Evolutionary conservation across 1,284 basidiomycete genomes (phyloP).

Genomic region (Vanrija humicola): DNA sequence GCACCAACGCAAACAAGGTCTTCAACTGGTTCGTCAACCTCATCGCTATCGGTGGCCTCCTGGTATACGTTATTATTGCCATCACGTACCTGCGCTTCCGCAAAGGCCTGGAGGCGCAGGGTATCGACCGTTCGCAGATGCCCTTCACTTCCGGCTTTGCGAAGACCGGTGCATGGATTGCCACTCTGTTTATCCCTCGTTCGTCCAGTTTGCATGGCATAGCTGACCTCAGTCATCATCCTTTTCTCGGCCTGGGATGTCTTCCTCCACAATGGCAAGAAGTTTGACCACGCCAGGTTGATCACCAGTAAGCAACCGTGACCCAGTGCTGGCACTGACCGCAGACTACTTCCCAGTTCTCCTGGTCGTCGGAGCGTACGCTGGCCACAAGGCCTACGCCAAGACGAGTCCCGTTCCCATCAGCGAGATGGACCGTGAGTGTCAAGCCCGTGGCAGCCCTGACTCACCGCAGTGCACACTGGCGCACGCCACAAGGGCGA

Average conservation of each 20-base stretch:
- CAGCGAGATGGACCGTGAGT: slow-evolving; percentile 17
- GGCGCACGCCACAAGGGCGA: no score
- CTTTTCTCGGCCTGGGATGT: slow-evolving; percentile 25
- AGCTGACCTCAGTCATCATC: slow-evolving; percentile 10
- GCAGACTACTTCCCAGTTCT: slow-evolving; percentile 66
- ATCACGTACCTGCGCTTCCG: slow-evolving; percentile 30
- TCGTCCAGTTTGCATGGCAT: not conserved
- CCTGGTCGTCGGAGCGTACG: slow-evolving; percentile 68
- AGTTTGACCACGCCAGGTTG: slow-evolving; percentile 5
- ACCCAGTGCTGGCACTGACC: slow-evolving; percentile 51
- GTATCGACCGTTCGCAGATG: slow-evolving; percentile 11
- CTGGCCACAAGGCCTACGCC: slow-evolving; percentile 37
- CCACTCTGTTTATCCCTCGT: slow-evolving; percentile 10
- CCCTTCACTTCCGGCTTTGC: slow-evolving; percentile 16
- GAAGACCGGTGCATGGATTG: slow-evolving; percentile 5
- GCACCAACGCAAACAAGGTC: slow-evolving; percentile 58
- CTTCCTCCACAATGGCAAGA: slow-evolving; percentile 10
- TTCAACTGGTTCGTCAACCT: slow-evolving; percentile 72
- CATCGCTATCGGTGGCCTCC: slow-evolving; percentile 55
- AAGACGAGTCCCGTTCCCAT: slow-evolving; percentile 14
- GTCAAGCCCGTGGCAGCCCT: not conserved
- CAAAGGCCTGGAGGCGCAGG: slow-evolving; percentile 24
- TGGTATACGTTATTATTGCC: slow-evolving; percentile 59
- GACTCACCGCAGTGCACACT: no score
- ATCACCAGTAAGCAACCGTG: slow-evolving; percentile 19